Base-by-base conservation (phyloP, 2,329 filamentous ascomycete species). In the Orbilia brochopaga region DNA sequence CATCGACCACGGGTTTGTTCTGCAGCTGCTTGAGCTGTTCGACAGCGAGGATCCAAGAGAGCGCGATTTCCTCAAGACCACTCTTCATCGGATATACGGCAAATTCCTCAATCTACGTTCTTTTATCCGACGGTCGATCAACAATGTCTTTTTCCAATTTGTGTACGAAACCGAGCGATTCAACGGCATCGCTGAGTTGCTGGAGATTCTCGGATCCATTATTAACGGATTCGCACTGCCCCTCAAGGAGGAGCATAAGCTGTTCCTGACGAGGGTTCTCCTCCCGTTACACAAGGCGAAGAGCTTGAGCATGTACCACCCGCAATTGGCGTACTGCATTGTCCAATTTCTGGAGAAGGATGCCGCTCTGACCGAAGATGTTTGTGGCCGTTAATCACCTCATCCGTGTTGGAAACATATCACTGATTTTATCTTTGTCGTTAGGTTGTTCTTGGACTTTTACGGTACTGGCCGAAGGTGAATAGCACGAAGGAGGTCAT, bases 401-500 rank as follows among this genome's bases (percentile, higher is more conserved):
- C 50, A n/a, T n/a, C n/a, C n/a, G n/a, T 64, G 73, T 75, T 75
- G 56, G 75, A 76, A 55, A 55, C 74, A 61, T 44, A 27, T n/a
- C 10, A 50, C 15, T 60, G 40, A 42, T 30, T 23, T 30, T 32
- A 52, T 15, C 32, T n/a, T 23, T 13, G n/a, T 19, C 1, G 66
- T 15, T 74, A 92, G 90, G 92, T 97, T 73, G 94, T 99, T 54
- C 87, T 97, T 75, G 94, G 94, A 51, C 84, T 99, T 63, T 84
- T 99, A 74, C 89, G 94, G 76, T 99, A 97, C 80, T 99, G 94
- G 94, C 94, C 94, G 53, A 99, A 99, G 83, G 91, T 96, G 77
- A 99, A 99, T 82, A 97, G 94, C 81, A 99, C 94, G 59, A 99
- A 99, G 81, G 94, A 99, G 81, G 94, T 99, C 78, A 99, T 99